These are phyloP conservation scores for Rhodomyrtus psidioides DNA, from an alignment of 441 rosid genomes.

Conservation along the genomic window DNA sequence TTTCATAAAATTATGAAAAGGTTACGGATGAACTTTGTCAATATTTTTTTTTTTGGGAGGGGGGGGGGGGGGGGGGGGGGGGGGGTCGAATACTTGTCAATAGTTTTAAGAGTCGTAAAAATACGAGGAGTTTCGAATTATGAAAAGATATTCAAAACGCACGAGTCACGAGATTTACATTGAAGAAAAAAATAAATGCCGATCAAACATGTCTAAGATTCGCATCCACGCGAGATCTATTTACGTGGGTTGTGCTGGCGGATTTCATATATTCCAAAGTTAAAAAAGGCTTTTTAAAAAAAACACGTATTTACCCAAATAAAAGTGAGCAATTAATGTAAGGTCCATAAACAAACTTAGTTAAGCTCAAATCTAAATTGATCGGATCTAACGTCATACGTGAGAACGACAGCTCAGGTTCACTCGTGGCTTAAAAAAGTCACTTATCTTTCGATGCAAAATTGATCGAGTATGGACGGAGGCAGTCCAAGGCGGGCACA, in stretches of 20 bases:
- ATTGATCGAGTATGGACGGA: not conserved
- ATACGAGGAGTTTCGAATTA: not conserved
- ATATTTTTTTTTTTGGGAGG: too few relatives aligned
- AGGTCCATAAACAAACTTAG: rapidly evolving
- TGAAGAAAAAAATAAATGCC: not conserved
- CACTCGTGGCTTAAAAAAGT: too few relatives aligned
- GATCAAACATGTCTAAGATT: not conserved
- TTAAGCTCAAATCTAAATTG: not conserved
- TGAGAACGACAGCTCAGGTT: not conserved
- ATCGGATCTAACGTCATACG: not conserved
- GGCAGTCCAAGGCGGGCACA: rapidly evolving
- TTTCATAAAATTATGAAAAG: not conserved
- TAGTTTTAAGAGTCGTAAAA: not conserved
- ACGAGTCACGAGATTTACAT: rapidly evolving
- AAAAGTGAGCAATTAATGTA: not conserved
- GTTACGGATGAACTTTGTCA: not conserved
- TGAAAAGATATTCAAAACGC: too few relatives aligned
- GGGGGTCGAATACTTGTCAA: too few relatives aligned
- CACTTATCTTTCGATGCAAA: not conserved
- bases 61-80: too few relatives aligned
- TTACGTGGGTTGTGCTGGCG: rapidly evolving
- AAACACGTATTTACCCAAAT: too few relatives aligned
- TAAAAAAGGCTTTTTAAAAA: not conserved
- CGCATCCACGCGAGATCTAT: not conserved
- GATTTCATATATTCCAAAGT: not conserved